Evolutionary conservation across 257 asterid species (phyloP).

Genomic region (Buddleja alternifolia): DNA sequence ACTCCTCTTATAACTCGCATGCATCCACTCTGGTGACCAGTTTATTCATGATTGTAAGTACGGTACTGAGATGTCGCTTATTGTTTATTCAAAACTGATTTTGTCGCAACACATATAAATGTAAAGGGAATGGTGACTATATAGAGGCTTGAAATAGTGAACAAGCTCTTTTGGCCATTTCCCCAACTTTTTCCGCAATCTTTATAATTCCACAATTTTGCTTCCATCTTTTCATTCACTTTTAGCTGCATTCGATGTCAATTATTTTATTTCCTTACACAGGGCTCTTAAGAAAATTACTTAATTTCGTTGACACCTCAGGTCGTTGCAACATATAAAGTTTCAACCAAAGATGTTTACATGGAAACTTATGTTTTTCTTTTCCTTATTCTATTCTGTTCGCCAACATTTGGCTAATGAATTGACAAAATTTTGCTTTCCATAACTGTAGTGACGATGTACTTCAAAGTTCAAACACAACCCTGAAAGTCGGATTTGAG

Average conservation of each 20-base stretch:
- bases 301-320: background rate
- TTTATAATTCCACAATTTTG: background rate
- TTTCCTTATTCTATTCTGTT: background rate
- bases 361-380: background rate
- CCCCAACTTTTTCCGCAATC: background rate
- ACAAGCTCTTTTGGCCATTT: conserved; percentile 5
- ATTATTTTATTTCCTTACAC: background rate
- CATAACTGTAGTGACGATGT: background rate
- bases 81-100: background rate
- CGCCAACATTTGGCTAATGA: background rate
- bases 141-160: background rate
- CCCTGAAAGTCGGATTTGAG: background rate
- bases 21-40: background rate
- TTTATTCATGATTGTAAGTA: conserved; percentile 1
- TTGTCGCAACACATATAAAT: background rate
- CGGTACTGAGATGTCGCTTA: background rate
- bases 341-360: background rate
- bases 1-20: background rate
- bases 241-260: conserved; percentile 4
- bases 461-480: background rate
- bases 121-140: background rate
- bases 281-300: background rate
- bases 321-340: background rate
- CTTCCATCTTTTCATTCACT: background rate
- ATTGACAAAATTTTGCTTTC: background rate